phyloP scores from a whole-genome alignment of 73 alveolate species.

The Halteria grandinella region DNA sequence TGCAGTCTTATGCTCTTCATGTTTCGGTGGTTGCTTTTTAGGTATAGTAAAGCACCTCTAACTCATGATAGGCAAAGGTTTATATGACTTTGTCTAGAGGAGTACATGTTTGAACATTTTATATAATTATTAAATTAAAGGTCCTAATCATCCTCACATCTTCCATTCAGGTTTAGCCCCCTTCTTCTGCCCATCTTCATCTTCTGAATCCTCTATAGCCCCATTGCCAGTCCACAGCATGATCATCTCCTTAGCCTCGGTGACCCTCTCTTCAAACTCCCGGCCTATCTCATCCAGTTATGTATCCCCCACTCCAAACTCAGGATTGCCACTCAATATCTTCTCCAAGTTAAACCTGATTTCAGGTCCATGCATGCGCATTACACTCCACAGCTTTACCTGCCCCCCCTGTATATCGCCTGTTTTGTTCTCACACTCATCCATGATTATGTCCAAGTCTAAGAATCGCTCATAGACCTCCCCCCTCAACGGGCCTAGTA shows the following conservation, averaged over 20 bases:
- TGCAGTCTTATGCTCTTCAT: no score
- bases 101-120: no score
- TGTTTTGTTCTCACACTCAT: background rate
- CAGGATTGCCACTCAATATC: background rate
- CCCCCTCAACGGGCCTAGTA: background rate
- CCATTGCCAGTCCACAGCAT: conserved; percentile 11
- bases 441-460: conserved; percentile 12
- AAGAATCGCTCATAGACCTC: conserved; percentile 9
- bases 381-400: conserved; percentile 44
- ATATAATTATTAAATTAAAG: no score
- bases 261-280: conserved; percentile 38
- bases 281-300: background rate
- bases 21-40: no score
- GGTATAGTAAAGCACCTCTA: no score
- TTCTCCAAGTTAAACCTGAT: background rate
- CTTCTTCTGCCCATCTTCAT: no score
- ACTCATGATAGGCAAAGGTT: no score
- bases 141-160: no score
- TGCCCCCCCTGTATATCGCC: background rate
- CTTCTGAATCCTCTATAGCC: background rate
- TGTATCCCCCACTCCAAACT: background rate
- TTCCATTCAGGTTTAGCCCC: no score
- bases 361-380: conserved; percentile 22
- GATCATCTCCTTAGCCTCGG: conserved; percentile 24
- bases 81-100: no score